Conservation (phyloP, 2,329 filamentous ascomycete genomes). For the Fusarium longipes region DNA sequence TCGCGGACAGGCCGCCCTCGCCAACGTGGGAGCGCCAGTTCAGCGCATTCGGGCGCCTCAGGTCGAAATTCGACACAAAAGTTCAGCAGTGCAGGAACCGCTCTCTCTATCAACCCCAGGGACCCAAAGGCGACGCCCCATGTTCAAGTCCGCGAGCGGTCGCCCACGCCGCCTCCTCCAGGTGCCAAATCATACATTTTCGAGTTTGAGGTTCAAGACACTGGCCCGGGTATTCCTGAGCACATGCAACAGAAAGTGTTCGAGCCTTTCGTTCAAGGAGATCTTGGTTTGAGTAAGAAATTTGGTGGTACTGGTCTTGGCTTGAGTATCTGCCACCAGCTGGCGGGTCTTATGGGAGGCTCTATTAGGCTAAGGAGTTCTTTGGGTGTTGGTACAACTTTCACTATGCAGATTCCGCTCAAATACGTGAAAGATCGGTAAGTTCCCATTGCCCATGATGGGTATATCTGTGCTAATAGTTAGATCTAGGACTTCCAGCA, state of each 20-base stretch:
- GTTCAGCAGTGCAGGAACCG: slow-evolving; percentile 58
- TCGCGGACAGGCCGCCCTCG: slow-evolving; percentile 58
- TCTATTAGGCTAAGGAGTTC: slow-evolving; percentile 77
- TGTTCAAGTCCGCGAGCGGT: slow-evolving; percentile 63
- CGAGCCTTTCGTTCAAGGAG: slow-evolving; percentile 95
- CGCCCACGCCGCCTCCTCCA: slow-evolving; percentile 69
- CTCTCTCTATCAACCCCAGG: slow-evolving; percentile 71
- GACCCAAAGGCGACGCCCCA: slow-evolving; percentile 65
- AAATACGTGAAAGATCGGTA: slow-evolving; percentile 75
- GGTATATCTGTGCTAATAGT: slow-evolving; percentile 21
- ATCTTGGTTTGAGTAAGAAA: slow-evolving; percentile 87
- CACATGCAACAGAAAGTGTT: slow-evolving; percentile 86
- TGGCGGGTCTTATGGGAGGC: slow-evolving; percentile 86
- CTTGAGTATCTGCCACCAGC: slow-evolving; percentile 87
- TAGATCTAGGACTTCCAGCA: slow-evolving; percentile 60
- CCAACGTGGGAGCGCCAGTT: slow-evolving; percentile 60
- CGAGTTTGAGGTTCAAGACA: slow-evolving; percentile 90
- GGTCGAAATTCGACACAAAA: slow-evolving; percentile 35
- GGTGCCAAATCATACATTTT: slow-evolving; percentile 77
- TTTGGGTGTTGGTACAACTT: slow-evolving; percentile 79
- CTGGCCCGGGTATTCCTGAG: slow-evolving; percentile 84
- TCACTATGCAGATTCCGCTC: slow-evolving; percentile 85
- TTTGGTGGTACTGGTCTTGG: slow-evolving; percentile 90
- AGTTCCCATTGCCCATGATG: not conserved
- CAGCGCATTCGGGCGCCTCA: slow-evolving; percentile 63